A percentile compares a stretch with the other conserved stretches of the same genome.
These are phyloP conservation scores for Populus hybrid DNA, from an alignment of 441 rosid genomes.

Conservation along the genomic window DNA sequence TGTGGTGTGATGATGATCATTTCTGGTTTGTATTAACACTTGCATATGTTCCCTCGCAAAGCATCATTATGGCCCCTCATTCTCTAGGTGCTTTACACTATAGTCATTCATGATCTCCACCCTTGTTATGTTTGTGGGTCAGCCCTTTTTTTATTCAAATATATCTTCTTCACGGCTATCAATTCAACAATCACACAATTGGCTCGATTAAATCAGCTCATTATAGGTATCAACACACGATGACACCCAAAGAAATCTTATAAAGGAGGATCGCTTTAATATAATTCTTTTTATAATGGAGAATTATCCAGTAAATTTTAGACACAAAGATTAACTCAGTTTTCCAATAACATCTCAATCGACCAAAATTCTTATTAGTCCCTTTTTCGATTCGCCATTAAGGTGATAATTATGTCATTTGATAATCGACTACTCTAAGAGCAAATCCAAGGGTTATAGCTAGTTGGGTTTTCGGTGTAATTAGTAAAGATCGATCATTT, in stretches of 20 bases:
- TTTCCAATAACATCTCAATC: too few species aligned
- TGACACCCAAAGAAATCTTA: background rate
- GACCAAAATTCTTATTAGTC: too few species aligned
- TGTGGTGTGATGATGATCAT: conserved; percentile 28
- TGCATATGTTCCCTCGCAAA: background rate
- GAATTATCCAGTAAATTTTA: too few species aligned
- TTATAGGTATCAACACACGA: background rate
- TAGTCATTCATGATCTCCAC: conserved; percentile 18
- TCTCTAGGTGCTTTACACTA: background rate
- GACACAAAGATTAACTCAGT: too few species aligned
- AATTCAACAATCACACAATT: background rate
- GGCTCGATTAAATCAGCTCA: background rate
- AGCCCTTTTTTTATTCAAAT: background rate
- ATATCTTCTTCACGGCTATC: background rate
- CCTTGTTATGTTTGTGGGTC: conserved; percentile 11
- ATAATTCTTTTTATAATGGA: too few species aligned
- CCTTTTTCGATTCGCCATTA: too few species aligned
- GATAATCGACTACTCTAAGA: too few species aligned
- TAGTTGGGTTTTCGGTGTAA: too few species aligned
- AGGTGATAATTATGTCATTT: too few species aligned
- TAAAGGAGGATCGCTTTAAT: background rate
- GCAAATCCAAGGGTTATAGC: too few species aligned
- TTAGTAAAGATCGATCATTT: too few species aligned
- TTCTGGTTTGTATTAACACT: background rate
- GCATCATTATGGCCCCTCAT: conserved; percentile 16